phyloP scores from a whole-genome alignment of 2,329 filamentous ascomycete genomes.

The Botryosphaeria dothidea region DNA sequence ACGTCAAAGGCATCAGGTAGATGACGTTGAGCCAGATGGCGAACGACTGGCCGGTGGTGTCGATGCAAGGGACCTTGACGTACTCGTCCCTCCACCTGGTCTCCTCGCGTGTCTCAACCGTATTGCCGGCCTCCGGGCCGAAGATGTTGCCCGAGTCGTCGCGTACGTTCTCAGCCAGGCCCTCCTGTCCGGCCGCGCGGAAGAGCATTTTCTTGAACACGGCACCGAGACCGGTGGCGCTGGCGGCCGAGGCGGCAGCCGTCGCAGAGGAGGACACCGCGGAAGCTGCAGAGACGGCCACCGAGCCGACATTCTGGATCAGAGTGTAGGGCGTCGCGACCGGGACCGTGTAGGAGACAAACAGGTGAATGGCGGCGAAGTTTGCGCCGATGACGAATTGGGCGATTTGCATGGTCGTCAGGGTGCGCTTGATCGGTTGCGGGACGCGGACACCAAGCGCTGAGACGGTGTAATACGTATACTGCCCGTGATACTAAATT shows the following conservation, averaged over 20 bases:
- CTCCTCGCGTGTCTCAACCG: conserved; percentile 4
- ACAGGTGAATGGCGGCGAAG: conserved; percentile 78
- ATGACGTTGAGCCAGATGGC: conserved; percentile 85
- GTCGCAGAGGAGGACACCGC: conserved; percentile 55
- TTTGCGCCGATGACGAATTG: conserved; percentile 84
- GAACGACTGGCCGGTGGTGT: conserved; percentile 79
- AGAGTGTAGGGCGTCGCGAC: conserved; percentile 57
- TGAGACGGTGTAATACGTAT: conserved; percentile 92
- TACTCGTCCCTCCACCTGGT: conserved; percentile 40
- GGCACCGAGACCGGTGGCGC: conserved; percentile 48
- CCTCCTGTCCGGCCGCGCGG: conserved; percentile 65
- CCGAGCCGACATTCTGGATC: conserved; percentile 48
- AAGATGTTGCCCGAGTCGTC: conserved; percentile 40
- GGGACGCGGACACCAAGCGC: conserved; percentile 79
- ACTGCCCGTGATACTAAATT: conserved; percentile 57
- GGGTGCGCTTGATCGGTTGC: conserved; percentile 73
- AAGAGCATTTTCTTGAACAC: conserved; percentile 64
- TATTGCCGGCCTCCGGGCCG: conserved; percentile 20
- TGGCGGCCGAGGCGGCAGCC: conserved; percentile 45
- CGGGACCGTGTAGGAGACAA: conserved; percentile 78
- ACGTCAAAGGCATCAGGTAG: conserved; percentile 79
- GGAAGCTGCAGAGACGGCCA: conserved; percentile 49
- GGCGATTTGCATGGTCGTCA: conserved; percentile 86
- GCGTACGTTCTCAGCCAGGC: conserved; percentile 63
- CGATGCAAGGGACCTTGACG: conserved; percentile 68